A percentile compares a stretch with the other conserved stretches of the same genome.
Conservation (phyloP, 2,329 filamentous ascomycete species). For the Cercospora zeina region DNA sequence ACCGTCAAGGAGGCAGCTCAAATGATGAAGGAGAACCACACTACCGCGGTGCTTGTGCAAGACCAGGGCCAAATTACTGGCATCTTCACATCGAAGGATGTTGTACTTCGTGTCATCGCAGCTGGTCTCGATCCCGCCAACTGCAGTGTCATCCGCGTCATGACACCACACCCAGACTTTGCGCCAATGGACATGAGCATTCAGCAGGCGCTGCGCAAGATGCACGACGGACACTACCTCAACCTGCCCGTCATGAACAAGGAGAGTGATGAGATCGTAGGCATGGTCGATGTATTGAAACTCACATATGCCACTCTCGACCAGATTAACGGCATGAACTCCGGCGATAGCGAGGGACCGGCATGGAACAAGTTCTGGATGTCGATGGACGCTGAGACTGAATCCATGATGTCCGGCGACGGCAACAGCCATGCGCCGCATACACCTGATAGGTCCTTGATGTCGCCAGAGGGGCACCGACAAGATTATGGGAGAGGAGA, state of each 20-base stretch:
- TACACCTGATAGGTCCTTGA: slow-evolving; percentile 70
- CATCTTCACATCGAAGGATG: slow-evolving; percentile 99
- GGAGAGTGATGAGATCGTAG: slow-evolving; percentile 91
- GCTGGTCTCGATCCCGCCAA: slow-evolving; percentile 90
- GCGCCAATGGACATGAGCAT: slow-evolving; percentile 99
- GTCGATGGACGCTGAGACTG: slow-evolving; percentile 89
- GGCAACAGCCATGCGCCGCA: slow-evolving; percentile 70
- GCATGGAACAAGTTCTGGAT: slow-evolving; percentile 99
- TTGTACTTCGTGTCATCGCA: slow-evolving; percentile 95
- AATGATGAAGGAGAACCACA: slow-evolving; percentile 98
- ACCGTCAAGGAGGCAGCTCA: slow-evolving; percentile 94
- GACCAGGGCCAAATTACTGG: slow-evolving; percentile 96
- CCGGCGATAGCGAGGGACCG: slow-evolving; percentile 84
- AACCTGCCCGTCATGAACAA: slow-evolving; percentile 96
- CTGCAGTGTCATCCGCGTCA: slow-evolving; percentile 96
- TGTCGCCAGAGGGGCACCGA: slow-evolving; percentile 73
- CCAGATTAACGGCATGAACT: slow-evolving; percentile 89
- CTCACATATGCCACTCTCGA: slow-evolving; percentile 97
- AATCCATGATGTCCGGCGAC: slow-evolving; percentile 93
- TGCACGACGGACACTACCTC: slow-evolving; percentile 98
- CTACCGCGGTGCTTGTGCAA: slow-evolving; percentile 91
- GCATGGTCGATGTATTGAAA: slow-evolving; percentile 98
- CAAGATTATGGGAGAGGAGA: slow-evolving; percentile 66
- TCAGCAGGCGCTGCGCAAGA: slow-evolving; percentile 94
- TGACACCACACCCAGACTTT: slow-evolving; percentile 99